A percentile compares a stretch with the other conserved stretches of the same genome.
phyloP scores from a whole-genome alignment of 306 rosid species.

The Potentilla sterilis region DNA sequence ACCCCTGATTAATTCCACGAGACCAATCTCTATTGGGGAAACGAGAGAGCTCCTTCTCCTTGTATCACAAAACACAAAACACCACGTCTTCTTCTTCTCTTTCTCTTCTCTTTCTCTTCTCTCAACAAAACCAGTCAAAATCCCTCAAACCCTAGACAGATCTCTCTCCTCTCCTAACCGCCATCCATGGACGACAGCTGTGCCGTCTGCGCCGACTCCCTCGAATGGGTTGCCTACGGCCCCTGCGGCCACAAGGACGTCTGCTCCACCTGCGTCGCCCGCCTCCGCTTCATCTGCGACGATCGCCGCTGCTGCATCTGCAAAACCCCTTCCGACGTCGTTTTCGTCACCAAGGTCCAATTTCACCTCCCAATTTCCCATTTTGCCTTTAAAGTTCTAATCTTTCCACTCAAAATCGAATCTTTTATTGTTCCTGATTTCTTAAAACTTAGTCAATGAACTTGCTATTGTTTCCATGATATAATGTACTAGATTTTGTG shows the following conservation, averaged over 20 bases:
- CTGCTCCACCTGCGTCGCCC: constrained; percentile 90
- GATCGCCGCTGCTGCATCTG: constrained; percentile 91
- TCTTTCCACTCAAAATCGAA: neutral
- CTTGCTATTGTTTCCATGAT: neutral
- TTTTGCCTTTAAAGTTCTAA: neutral
- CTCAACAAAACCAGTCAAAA: no score
- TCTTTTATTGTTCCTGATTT: neutral
- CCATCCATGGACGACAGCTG: constrained; percentile 80
- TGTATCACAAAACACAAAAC: no score
- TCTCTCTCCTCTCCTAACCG: constrained; percentile 2
- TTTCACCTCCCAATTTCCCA: neutral
- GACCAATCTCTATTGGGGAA: no score
- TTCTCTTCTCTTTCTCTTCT: no score
- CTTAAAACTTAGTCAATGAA: neutral
- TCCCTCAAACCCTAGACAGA: neutral
- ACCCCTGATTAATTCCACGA: no score
- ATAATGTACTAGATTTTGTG: no score
- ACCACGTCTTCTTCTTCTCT: no score
- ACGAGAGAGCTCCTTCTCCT: no score
- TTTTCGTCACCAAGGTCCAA: constrained; percentile 81
- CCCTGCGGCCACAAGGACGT: constrained; percentile 90
- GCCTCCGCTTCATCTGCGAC: constrained; percentile 93
- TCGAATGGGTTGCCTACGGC: constrained; percentile 97
- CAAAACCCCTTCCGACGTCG: constrained; percentile 60
- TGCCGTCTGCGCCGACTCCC: constrained; percentile 90